Evolutionary conservation across 163 green algal genomes (phyloP).

Genomic region (Scenedesmus sp.): DNA sequence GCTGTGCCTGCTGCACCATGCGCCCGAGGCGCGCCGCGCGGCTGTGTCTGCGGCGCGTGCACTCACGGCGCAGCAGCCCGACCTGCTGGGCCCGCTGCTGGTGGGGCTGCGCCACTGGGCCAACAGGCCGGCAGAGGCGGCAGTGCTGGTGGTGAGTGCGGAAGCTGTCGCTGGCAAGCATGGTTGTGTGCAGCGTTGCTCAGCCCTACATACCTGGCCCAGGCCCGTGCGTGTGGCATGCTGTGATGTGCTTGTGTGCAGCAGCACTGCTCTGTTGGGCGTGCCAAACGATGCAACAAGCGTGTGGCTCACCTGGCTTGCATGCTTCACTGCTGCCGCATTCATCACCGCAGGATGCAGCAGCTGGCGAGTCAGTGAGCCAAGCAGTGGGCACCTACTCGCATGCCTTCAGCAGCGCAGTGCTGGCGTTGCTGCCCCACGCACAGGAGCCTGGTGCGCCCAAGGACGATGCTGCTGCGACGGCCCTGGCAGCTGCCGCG

Average conservation of each 20-base stretch:
- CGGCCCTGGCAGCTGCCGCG: not conserved
- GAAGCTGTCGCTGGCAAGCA: not conserved
- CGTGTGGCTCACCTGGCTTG: not conserved
- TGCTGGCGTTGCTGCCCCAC: slow-evolving; percentile 42
- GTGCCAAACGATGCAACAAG: not conserved
- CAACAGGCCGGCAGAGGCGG: slow-evolving; percentile 20
- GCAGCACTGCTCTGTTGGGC: not conserved
- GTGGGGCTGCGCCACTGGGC: slow-evolving; percentile 45
- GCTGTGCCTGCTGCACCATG: slow-evolving; percentile 72
- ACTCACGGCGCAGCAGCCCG: not conserved
- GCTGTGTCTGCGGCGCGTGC: slow-evolving; percentile 11
- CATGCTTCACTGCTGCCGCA: not conserved
- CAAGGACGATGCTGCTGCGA: not conserved
- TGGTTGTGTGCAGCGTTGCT: not conserved
- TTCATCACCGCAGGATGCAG: not conserved
- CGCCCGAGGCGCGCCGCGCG: slow-evolving; percentile 49
- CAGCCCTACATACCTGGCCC: not conserved
- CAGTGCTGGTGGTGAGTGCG: slow-evolving; percentile 30
- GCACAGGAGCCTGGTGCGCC: not conserved
- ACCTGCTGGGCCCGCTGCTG: slow-evolving; percentile 46
- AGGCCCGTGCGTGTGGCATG: not conserved
- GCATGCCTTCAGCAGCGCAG: slow-evolving; percentile 47
- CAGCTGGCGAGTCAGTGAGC: slow-evolving; percentile 46
- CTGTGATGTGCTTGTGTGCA: not conserved
- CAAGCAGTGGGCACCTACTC: slow-evolving; percentile 51